Conservation (phyloP, 768 basidiomycete genomes). For the Boletus rex-veris region DNA sequence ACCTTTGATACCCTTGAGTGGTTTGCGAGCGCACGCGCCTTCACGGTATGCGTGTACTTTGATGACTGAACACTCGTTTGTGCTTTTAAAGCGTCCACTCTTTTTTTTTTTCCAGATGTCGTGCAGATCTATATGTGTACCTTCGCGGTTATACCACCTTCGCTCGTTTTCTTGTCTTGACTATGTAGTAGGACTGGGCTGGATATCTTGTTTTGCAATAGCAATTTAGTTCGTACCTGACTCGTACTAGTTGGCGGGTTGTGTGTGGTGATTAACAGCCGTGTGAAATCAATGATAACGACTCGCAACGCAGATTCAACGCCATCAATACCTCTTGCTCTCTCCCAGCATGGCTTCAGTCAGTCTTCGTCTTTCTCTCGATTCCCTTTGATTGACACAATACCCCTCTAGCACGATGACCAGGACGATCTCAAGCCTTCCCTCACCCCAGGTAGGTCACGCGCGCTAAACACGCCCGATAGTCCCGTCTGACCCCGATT, state of each 20-base stretch:
- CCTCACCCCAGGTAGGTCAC: conserved; percentile 57
- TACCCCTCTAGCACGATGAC: conserved; percentile 48
- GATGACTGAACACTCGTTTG: conserved; percentile 9
- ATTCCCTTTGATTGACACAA: neutral
- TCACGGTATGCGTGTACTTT: neutral
- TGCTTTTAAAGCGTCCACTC: conserved; percentile 27
- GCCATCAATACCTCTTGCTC: conserved; percentile 10
- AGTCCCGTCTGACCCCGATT: conserved; percentile 20
- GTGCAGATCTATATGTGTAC: conserved; percentile 18
- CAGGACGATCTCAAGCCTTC: conserved; percentile 68
- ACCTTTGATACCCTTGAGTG: conserved; percentile 21
- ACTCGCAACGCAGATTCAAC: conserved; percentile 16
- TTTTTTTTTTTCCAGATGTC: conserved; percentile 6
- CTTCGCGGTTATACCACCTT: conserved; percentile 26
- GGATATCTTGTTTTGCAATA: conserved; percentile 28
- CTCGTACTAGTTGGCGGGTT: conserved; percentile 4
- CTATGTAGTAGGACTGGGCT: conserved; percentile 16
- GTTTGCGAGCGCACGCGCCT: neutral
- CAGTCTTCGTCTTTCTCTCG: conserved; percentile 23
- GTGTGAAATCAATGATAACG: conserved; percentile 63
- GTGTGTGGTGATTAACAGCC: conserved; percentile 28
- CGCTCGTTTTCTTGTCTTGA: conserved; percentile 26
- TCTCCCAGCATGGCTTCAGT: conserved; percentile 51
- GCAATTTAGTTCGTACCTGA: conserved; percentile 16
- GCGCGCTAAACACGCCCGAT: conserved; percentile 2